phyloP scores from a whole-genome alignment of 345 rosid genomes.

The Litchi chinensis region DNA sequence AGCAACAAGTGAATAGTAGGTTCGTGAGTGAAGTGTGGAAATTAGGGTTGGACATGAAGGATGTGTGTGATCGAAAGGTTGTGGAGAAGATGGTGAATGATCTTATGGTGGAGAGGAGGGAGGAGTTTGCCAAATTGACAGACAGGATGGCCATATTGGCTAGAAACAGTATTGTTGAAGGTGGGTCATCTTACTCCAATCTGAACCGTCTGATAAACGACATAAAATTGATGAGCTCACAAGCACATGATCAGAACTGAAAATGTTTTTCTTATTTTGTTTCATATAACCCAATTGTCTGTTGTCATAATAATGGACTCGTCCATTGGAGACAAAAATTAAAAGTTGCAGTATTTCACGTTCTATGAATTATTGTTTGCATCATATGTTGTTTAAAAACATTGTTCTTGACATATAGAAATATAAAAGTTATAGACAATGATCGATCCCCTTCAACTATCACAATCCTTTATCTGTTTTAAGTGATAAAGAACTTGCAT shows the following conservation, averaged over 20 bases:
- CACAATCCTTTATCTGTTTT: no score
- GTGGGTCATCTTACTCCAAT: constrained; percentile 42
- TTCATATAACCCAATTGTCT: no score
- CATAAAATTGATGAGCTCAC: constrained; percentile 27
- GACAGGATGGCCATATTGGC: constrained; percentile 33
- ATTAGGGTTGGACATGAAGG: constrained; percentile 75
- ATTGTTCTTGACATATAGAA: no score
- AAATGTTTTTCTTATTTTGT: no score
- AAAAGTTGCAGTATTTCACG: no score
- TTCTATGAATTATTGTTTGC: no score
- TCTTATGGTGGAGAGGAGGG: constrained; percentile 38
- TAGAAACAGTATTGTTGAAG: constrained; percentile 27
- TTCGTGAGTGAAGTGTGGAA: constrained; percentile 59
- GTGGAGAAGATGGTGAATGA: constrained; percentile 57
- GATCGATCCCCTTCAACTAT: no score
- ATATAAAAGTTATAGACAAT: no score
- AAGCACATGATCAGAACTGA: background rate
- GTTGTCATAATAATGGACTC: no score
- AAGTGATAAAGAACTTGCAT: no score
- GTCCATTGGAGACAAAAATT: no score
- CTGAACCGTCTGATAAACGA: constrained; percentile 39
- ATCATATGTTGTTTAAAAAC: no score
- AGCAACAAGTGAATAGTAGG: constrained; percentile 64
- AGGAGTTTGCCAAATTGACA: constrained; percentile 32
- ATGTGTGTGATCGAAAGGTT: constrained; percentile 43